Conservation (phyloP, 306 rosid genomes). For the Leucaena leucocephala region DNA sequence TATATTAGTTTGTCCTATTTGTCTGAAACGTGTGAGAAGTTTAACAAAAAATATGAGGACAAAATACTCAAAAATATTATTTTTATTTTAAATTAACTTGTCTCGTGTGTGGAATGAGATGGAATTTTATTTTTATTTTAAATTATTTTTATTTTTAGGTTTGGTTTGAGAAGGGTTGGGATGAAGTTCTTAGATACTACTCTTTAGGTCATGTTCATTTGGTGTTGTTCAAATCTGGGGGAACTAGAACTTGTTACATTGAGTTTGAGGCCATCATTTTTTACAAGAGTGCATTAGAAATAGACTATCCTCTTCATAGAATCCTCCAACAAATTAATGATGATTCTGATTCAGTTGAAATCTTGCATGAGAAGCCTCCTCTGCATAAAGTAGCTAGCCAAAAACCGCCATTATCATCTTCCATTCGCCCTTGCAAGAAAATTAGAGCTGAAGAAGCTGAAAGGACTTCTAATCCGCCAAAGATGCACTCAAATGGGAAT, state of each 20-base stretch:
- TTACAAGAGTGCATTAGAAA: slow-evolving; percentile 26
- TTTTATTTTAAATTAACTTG: too few species aligned
- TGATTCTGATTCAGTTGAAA: not conserved
- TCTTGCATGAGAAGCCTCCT: not conserved
- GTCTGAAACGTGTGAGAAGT: too few species aligned
- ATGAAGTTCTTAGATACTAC: slow-evolving; percentile 4
- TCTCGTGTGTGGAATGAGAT: too few species aligned
- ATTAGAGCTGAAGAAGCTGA: not conserved
- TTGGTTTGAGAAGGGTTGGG: slow-evolving; percentile 15
- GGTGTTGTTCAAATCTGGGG: slow-evolving; percentile 19
- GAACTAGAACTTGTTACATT: not conserved
- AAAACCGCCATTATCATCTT: slow-evolving; percentile 2
- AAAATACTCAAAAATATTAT: too few species aligned
- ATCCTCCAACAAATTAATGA: not conserved
- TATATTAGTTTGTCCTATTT: too few species aligned
- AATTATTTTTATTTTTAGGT: too few species aligned
- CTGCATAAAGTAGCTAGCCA: not conserved
- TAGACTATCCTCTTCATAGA: slow-evolving; percentile 25
- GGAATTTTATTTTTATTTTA: too few species aligned
- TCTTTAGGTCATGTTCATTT: not conserved
- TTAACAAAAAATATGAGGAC: too few species aligned
- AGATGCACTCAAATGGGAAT: not conserved
- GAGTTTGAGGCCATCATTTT: slow-evolving; percentile 20
- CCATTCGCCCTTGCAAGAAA: not conserved
- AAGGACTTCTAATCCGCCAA: not conserved